Evolutionary conservation across 495 filamentous ascomycete genomes (phyloP).

Genomic region (Penicillium soppii): DNA sequence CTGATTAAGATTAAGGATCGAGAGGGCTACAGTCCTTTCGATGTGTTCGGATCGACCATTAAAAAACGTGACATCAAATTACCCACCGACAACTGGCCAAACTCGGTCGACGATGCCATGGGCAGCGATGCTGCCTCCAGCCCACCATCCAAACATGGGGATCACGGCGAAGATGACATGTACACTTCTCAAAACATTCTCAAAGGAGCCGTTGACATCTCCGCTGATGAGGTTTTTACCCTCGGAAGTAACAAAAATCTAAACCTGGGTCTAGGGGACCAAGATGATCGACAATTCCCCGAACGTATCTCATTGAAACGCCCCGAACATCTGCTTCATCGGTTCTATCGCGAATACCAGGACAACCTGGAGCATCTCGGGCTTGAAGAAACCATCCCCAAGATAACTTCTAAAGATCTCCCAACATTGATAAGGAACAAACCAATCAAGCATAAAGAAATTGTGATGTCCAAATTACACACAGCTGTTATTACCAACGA

Average conservation of each 20-base stretch:
- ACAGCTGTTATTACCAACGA: slow-evolving; percentile 90
- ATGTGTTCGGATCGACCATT: slow-evolving; percentile 83
- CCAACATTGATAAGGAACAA: slow-evolving; percentile 67
- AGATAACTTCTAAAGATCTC: slow-evolving; percentile 42
- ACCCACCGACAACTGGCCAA: slow-evolving; percentile 22
- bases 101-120: slow-evolving; percentile 14
- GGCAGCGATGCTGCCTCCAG: slow-evolving; percentile 37
- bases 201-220: slow-evolving; percentile 38
- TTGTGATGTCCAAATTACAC: slow-evolving; percentile 86
- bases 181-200: slow-evolving; percentile 18
- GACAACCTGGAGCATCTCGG: slow-evolving; percentile 31
- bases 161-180: slow-evolving; percentile 35
- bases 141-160: slow-evolving; percentile 36
- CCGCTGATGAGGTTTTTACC: slow-evolving; percentile 84
- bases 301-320: slow-evolving; percentile 76
- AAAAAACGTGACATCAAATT: slow-evolving; percentile 53
- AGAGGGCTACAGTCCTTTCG: slow-evolving; percentile 91
- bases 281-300: slow-evolving; percentile 90
- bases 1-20: slow-evolving; percentile 94
- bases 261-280: slow-evolving; percentile 85
- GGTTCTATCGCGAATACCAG: slow-evolving; percentile 64
- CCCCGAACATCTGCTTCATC: slow-evolving; percentile 72
- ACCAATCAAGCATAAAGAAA: slow-evolving; percentile 70
- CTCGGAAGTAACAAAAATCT: slow-evolving; percentile 97
- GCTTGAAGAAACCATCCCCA: slow-evolving; percentile 23